A percentile compares a stretch with the other conserved stretches of the same genome.
Evolutionary conservation across 1,284 basidiomycete species (phyloP).

Genomic region (Moniliophthora roreri): DNA sequence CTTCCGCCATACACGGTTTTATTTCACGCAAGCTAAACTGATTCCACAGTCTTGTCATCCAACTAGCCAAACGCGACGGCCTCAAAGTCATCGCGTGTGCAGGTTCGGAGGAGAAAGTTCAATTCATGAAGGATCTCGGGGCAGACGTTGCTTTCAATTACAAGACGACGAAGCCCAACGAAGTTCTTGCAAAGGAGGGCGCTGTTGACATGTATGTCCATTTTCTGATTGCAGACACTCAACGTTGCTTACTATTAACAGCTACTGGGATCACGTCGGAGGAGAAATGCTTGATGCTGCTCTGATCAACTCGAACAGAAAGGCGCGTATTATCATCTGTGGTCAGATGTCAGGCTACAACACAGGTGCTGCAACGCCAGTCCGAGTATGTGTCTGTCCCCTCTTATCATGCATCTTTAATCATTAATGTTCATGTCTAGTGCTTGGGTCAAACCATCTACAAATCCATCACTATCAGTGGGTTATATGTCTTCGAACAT

Average conservation of each 20-base stretch:
- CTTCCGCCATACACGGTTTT: neutral
- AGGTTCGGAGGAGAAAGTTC: constrained; percentile 68
- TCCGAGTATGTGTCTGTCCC: constrained; percentile 24
- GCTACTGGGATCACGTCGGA: constrained; percentile 58
- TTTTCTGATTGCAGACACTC: neutral
- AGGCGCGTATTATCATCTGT: constrained; percentile 8
- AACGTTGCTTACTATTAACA: neutral
- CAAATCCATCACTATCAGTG: constrained; percentile 51
- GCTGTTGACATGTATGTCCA: constrained; percentile 48
- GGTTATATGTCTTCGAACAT: constrained; percentile 55
- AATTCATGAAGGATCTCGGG: constrained; percentile 61
- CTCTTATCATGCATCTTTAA: neutral
- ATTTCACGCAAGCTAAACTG: neutral
- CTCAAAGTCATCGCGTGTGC: constrained; percentile 74
- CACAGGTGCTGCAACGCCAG: constrained; percentile 20
- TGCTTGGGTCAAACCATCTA: constrained; percentile 31
- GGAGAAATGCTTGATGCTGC: constrained; percentile 65
- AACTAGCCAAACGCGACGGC: constrained; percentile 63
- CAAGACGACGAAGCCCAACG: constrained; percentile 52
- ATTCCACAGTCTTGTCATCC: constrained; percentile 39
- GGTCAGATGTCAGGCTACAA: constrained; percentile 28
- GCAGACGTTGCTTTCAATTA: constrained; percentile 78
- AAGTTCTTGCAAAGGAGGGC: constrained; percentile 58
- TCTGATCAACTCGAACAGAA: constrained; percentile 27
- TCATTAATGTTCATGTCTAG: constrained; percentile 18